A percentile compares a stretch with the other conserved stretches of the same genome.
Conservation (phyloP, 345 rosid genomes). For the Dipteronia sinensis region DNA sequence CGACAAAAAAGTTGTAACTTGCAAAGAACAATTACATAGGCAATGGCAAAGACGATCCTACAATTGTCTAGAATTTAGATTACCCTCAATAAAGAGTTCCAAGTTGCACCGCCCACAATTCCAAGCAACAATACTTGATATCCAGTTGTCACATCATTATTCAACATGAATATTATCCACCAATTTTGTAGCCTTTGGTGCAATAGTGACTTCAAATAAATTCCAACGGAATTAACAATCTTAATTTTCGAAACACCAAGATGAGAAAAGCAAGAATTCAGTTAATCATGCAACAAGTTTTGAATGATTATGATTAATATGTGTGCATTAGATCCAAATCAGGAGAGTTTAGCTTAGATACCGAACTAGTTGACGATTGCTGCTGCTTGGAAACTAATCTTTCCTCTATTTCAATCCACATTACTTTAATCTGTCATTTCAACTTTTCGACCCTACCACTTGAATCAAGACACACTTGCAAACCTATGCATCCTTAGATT, state of each 20-base stretch:
- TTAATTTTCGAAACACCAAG: background rate
- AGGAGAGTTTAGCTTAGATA: background rate
- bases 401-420: background rate
- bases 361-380: background rate
- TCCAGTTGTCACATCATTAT: background rate
- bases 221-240: background rate
- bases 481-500: background rate
- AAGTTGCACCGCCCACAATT: slow-evolving; percentile 8
- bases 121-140: background rate
- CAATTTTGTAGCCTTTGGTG: background rate
- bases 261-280: background rate
- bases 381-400: background rate
- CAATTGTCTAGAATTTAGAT: background rate
- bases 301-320: background rate
- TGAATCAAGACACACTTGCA: background rate
- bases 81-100: background rate
- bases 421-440: background rate
- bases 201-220: background rate
- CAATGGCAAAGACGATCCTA: slow-evolving; percentile 12
- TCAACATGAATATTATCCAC: background rate
- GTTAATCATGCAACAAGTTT: background rate
- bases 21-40: slow-evolving; percentile 24
- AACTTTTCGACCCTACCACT: background rate
- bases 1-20: background rate
- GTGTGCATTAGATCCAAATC: background rate